phyloP scores from a whole-genome alignment of 371 early-diverging fungal species.

The Saksenaea vasiformis region DNA sequence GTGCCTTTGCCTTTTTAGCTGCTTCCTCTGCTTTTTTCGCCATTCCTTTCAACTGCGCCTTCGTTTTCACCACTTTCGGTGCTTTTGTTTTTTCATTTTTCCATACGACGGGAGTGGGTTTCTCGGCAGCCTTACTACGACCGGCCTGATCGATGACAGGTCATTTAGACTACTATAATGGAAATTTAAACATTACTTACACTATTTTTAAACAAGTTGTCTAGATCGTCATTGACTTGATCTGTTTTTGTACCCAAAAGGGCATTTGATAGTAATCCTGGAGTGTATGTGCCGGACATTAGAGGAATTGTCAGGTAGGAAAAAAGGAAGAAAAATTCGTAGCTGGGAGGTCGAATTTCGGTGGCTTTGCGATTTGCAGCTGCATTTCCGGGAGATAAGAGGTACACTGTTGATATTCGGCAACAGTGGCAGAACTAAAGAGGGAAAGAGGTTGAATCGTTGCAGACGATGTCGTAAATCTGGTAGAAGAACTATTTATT shows the following conservation, averaged over 20 bases:
- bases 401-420: no score
- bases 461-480: no score
- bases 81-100: constrained; percentile 23
- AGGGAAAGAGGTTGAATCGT: no score
- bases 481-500: no score
- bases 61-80: constrained; percentile 25
- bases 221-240: constrained; percentile 44
- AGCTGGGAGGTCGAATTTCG: no score
- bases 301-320: no score
- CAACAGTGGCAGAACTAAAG: no score
- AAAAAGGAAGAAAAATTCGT: no score
- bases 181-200: constrained; percentile 13
- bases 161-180: background rate
- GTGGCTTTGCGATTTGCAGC: no score
- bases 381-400: no score
- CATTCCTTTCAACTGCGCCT: constrained; percentile 25
- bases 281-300: constrained; percentile 4
- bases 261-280: constrained; percentile 5
- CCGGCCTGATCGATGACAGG: background rate
- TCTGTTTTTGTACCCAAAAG: constrained; percentile 24
- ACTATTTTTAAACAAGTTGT: constrained; percentile 58
- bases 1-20: constrained; percentile 35
- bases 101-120: constrained; percentile 33
- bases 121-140: constrained; percentile 12
- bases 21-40: constrained; percentile 32